Evolutionary conservation across 768 basidiomycete species (phyloP).

Genomic region (Lentinula raphanica): DNA sequence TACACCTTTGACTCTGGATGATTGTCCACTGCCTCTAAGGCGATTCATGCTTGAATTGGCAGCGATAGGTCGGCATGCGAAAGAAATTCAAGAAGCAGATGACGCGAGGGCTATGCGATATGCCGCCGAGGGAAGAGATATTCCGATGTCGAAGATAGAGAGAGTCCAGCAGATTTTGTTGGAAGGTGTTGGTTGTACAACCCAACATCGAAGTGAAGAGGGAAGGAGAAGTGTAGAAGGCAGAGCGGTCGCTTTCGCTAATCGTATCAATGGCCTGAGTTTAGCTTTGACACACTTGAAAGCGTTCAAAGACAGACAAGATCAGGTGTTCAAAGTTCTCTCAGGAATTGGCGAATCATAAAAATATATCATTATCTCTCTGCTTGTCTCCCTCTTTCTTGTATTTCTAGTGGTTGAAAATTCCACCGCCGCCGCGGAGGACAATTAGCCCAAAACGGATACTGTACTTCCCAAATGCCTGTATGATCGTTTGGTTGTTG

Average conservation of each 20-base stretch:
- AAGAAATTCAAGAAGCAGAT: constrained; percentile 50
- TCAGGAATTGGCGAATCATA: constrained; percentile 36
- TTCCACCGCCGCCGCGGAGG: too few species aligned
- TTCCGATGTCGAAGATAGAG: constrained; percentile 48
- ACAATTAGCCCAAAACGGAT: too few species aligned
- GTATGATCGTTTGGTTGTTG: too few species aligned
- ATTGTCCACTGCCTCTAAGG: constrained; percentile 58
- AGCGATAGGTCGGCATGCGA: constrained; percentile 46
- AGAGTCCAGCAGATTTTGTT: constrained; percentile 53
- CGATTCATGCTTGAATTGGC: constrained; percentile 69
- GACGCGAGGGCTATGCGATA: constrained; percentile 42
- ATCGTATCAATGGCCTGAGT: constrained; percentile 71
- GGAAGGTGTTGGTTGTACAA: constrained; percentile 47
- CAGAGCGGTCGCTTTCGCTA: constrained; percentile 65
- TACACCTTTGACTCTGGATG: constrained; percentile 43
- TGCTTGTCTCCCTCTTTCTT: neutral
- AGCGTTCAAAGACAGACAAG: constrained; percentile 70
- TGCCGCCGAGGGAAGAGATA: constrained; percentile 28
- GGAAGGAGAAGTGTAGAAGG: constrained; percentile 53
- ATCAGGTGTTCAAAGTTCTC: constrained; percentile 64
- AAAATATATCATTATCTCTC: too few species aligned
- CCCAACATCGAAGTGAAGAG: constrained; percentile 19
- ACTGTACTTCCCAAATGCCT: too few species aligned
- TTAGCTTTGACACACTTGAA: constrained; percentile 64
- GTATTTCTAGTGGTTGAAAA: too few species aligned